A percentile compares a stretch with the other conserved stretches of the same genome.
Conservation (phyloP, 1,139 yeast genomes). For the Pichia sp. region DNA sequence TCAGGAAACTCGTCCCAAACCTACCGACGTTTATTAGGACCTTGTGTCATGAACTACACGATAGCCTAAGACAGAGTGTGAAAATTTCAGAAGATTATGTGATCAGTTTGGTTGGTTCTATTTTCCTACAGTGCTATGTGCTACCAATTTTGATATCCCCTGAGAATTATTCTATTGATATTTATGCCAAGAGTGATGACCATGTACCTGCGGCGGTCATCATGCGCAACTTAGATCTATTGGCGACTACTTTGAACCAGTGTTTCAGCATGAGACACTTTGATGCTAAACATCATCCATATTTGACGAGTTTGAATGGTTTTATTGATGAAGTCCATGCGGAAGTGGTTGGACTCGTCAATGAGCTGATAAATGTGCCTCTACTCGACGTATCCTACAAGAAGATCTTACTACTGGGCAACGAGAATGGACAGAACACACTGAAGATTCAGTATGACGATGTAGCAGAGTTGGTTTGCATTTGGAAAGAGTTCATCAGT, state of each 20-base stretch:
- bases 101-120: slow-evolving; percentile 61
- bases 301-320: slow-evolving; percentile 74
- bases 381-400: slow-evolving; percentile 56
- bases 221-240: slow-evolving; percentile 48
- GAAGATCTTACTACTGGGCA: slow-evolving; percentile 34
- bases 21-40: slow-evolving; percentile 63
- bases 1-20: slow-evolving; percentile 33
- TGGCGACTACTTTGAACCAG: slow-evolving; percentile 58
- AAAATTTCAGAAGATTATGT: slow-evolving; percentile 46
- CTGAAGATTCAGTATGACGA: slow-evolving; percentile 58
- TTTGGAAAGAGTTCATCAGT: slow-evolving; percentile 48
- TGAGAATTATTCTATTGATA: slow-evolving; percentile 53
- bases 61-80: slow-evolving; percentile 34
- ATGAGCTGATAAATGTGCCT: slow-evolving; percentile 45
- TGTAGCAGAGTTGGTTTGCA: slow-evolving; percentile 53
- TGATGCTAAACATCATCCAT: slow-evolving; percentile 46
- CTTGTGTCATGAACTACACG: slow-evolving; percentile 34
- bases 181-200: slow-evolving; percentile 20
- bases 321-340: slow-evolving; percentile 49
- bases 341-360: slow-evolving; percentile 38
- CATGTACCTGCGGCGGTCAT: slow-evolving; percentile 17
- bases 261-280: slow-evolving; percentile 63
- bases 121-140: slow-evolving; percentile 57
- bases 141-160: slow-evolving; percentile 64
- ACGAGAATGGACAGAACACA: slow-evolving; percentile 2